A percentile compares a stretch with the other conserved stretches of the same genome.
Evolutionary conservation across 208 protist species (phyloP).

Genomic region (Novymonas esmeraldas): DNA sequence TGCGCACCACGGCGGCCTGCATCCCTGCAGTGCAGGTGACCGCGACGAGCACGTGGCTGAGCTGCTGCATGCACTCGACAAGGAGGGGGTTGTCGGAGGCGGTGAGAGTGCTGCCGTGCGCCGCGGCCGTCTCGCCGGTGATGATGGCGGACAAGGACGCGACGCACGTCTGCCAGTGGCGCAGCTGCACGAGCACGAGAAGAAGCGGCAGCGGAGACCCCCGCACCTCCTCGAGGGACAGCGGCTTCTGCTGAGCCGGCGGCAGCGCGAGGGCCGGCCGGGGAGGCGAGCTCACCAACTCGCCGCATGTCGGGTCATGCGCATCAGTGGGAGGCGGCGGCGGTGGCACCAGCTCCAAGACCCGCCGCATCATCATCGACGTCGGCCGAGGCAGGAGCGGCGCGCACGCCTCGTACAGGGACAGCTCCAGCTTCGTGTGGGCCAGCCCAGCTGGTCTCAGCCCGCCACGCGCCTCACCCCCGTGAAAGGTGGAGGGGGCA

Average conservation of each 20-base stretch:
- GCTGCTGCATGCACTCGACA: slow-evolving; percentile 7
- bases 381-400: slow-evolving; percentile 17
- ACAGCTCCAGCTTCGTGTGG: slow-evolving; percentile 6
- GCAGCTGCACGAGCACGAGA: slow-evolving; percentile 18
- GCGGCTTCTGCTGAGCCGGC: not conserved
- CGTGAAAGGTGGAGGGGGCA: not conserved
- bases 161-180: slow-evolving; percentile 25
- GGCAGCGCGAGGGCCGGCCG: not conserved
- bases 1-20: slow-evolving; percentile 16
- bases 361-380: slow-evolving; percentile 15
- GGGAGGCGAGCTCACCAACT: not conserved
- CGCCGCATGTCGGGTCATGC: not conserved
- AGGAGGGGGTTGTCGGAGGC: not conserved
- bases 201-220: slow-evolving; percentile 20
- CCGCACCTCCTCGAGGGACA: slow-evolving; percentile 4
- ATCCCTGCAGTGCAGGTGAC: slow-evolving; percentile 20
- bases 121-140: not conserved
- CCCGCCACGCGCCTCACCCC: not conserved
- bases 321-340: not conserved
- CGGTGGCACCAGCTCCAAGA: slow-evolving; percentile 7
- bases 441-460: not conserved
- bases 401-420: slow-evolving; percentile 7
- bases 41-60: slow-evolving; percentile 19
- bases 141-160: not conserved
- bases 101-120: not conserved